Evolutionary conservation across 139 green algal species (phyloP).

Genomic region (Chlamydomonas sp.): DNA sequence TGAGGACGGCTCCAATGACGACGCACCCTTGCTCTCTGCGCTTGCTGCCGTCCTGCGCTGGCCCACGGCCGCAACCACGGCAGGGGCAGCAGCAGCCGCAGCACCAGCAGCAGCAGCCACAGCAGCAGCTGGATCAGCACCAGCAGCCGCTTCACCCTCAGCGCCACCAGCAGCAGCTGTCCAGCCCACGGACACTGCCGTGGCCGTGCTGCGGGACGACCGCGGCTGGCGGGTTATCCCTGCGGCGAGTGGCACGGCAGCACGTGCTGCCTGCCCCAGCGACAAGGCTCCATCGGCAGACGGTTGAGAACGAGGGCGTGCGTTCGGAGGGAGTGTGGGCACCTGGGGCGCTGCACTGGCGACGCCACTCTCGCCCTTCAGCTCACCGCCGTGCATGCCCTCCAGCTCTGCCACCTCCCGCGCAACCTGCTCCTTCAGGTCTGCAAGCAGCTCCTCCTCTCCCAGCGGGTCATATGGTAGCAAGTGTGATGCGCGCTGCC

Average conservation of each 20-base stretch:
- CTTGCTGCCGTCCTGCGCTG: too few relatives aligned
- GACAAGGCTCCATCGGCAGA: too few relatives aligned
- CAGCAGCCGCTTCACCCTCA: not conserved
- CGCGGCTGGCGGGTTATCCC: not conserved
- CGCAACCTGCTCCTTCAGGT: too few relatives aligned
- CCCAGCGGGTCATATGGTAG: too few relatives aligned
- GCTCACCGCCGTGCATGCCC: too few relatives aligned
- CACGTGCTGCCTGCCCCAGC: not conserved
- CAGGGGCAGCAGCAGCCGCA: not conserved
- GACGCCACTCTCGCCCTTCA: not conserved
- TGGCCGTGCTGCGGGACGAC: not conserved
- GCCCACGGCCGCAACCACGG: too few relatives aligned
- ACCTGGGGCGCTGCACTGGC: not conserved
- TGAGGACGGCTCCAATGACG: too few relatives aligned
- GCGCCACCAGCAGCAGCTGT: conserved; percentile 1
- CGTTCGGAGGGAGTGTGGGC: not conserved
- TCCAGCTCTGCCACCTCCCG: too few relatives aligned
- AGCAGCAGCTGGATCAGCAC: not conserved
- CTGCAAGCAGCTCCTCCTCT: too few relatives aligned
- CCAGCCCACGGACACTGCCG: not conserved
- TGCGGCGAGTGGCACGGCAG: not conserved
- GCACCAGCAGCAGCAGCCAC: not conserved
- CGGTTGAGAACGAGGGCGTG: not conserved
- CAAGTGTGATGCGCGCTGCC: too few relatives aligned
- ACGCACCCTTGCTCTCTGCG: too few relatives aligned